Percentiles rank a stretch among this genome's conserved stretches.
Conservation (phyloP, 2,329 filamentous ascomycete species). For the Aureobasidium vineae region DNA sequence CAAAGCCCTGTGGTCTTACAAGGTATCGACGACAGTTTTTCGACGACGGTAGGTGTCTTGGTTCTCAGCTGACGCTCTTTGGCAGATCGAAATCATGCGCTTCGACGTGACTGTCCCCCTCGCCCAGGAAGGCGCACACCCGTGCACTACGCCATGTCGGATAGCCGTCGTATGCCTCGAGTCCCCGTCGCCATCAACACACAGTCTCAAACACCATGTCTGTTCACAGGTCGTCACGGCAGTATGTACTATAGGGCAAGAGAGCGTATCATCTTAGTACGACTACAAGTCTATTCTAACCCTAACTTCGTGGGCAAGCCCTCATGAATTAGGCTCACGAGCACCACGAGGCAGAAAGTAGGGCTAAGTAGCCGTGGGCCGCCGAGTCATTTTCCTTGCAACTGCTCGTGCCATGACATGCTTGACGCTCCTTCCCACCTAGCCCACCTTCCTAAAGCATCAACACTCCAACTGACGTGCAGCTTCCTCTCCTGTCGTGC, state of each 20-base stretch:
- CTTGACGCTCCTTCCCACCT: not conserved
- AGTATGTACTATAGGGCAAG: not conserved
- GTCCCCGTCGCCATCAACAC: not conserved
- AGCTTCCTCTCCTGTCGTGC: not conserved
- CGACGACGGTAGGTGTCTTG: not conserved
- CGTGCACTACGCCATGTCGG: not conserved
- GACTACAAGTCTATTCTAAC: not conserved
- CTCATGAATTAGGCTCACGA: not conserved
- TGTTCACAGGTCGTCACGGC: not conserved
- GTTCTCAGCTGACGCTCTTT: not conserved
- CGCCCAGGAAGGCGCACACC: not conserved
- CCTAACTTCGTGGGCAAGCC: not conserved
- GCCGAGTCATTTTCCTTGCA: not conserved
- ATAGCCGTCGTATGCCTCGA: slow-evolving; percentile 1
- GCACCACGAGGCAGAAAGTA: not conserved
- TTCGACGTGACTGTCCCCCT: not conserved
- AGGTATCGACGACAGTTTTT: not conserved
- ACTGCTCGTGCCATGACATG: slow-evolving; percentile 1
- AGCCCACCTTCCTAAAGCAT: not conserved
- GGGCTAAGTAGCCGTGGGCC: not conserved
- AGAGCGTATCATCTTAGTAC: not conserved
- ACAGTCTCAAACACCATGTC: not conserved
- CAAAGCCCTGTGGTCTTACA: not conserved
- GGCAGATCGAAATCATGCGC: not conserved
- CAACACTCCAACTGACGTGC: not conserved